Evolutionary conservation across 2,329 filamentous ascomycete species (phyloP), one percentile per base, ranked within the genome.

Genomic region (Colletotrichum lentis): DNA sequence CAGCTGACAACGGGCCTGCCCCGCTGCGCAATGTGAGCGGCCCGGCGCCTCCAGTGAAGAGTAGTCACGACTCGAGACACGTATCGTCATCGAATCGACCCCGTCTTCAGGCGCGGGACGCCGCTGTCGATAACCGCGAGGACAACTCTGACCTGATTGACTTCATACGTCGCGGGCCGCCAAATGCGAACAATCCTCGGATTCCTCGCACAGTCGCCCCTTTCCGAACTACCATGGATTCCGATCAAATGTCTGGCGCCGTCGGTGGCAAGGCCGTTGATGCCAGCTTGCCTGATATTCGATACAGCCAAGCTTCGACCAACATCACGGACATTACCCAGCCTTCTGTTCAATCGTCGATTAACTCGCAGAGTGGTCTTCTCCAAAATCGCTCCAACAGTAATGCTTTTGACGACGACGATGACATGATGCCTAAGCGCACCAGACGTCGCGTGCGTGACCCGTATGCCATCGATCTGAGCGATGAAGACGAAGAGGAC

Each of bases 111-210:
- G 89, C 95, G 66, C 91, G 93, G 56, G 90, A 93, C 69, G 88
- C 92, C 44, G 83, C 85, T 49, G 85, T 88, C 18, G 85, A 89
- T 57, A 82, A 81, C 65, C 84, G 83, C 59, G 88, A 88, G 58
- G 90, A 90, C 71, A 96, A 90, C 64, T 91, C 92, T 14, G 96
- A 97, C 69, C 82, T 99, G 66, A 97, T 97, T 72, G 94, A 98
- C 76, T 98, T 99, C 77, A 96, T 99, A 71, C 90, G 94, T 53
- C 90, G 93, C 76, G 95, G 94, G 0, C 94, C 94, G 3, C 90
- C 92, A 0, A 85, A 81, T 69, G 76, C 81, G 52, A 80, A 82
- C 41, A 86, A 86, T 70, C 91, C 89, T 67, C 89, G 92, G 27
- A 96, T 96, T 70, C 91, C 93, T 49, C 89, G 92, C 20, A 88